Percentiles rank a stretch among this genome's conserved stretches.
phyloP scores from a whole-genome alignment of 192 early-diverging fungal species.

The Lobosporangium transversale region DNA sequence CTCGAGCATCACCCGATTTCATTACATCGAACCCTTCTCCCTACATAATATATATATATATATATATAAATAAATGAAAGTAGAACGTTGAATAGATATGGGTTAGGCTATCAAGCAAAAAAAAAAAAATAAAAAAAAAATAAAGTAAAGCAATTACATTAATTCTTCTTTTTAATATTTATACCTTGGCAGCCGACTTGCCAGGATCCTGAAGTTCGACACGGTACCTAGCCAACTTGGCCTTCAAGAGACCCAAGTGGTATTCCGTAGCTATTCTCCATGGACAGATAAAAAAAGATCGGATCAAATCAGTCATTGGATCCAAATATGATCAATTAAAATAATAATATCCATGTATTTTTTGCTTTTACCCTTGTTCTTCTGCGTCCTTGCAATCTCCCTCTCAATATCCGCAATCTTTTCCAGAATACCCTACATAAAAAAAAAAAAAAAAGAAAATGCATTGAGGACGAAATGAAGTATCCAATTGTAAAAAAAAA shows the following conservation, averaged over 20 bases:
- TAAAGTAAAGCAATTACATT: neutral
- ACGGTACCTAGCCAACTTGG: conserved; percentile 89
- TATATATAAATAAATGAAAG: neutral
- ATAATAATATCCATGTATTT: too few species aligned
- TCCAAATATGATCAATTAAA: too few species aligned
- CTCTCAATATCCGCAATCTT: conserved; percentile 91
- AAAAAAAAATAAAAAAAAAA: conserved; percentile 20
- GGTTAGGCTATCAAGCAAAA: neutral
- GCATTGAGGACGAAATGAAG: too few species aligned
- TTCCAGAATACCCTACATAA: conserved; percentile 77
- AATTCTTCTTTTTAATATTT: too few species aligned
- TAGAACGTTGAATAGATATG: neutral
- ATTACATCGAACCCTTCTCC: conserved; percentile 98
- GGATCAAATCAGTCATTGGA: too few species aligned
- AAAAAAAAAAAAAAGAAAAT: neutral
- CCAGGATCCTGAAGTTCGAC: conserved; percentile 81
- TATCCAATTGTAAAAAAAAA: too few species aligned
- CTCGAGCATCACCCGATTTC: conserved; percentile 95
- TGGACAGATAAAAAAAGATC: neutral
- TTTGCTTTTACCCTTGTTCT: conserved; percentile 94
- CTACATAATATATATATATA: conserved; percentile 27
- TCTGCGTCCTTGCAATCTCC: conserved; percentile 94
- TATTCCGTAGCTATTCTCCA: conserved; percentile 84
- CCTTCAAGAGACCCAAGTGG: conserved; percentile 98
- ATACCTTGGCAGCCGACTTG: conserved; percentile 63